These are phyloP conservation scores for Mrakia frigida DNA, from an alignment of 768 basidiomycete genomes.

Conservation along the genomic window DNA sequence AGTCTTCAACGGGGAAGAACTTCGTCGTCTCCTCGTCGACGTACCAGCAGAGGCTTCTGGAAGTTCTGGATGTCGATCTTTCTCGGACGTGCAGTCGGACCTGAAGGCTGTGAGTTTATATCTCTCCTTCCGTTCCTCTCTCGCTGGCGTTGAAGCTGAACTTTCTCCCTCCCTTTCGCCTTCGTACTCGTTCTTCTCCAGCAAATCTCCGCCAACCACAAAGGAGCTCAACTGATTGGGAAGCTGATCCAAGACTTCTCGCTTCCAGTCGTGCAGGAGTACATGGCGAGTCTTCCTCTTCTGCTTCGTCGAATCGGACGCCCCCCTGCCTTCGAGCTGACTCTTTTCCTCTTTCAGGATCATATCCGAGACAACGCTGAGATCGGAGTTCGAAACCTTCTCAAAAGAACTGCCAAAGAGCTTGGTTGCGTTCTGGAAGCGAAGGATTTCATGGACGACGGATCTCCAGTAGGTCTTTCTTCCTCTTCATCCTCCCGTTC, in stretches of 20 bases:
- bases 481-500: neutral
- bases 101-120: constrained; percentile 32
- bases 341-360: neutral
- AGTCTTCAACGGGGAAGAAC: constrained; percentile 36
- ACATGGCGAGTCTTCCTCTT: constrained; percentile 33
- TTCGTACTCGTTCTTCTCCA: neutral
- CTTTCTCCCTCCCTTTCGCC: neutral
- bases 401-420: constrained; percentile 35
- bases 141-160: no score
- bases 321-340: neutral
- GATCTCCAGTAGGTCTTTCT: constrained; percentile 31
- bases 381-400: constrained; percentile 38
- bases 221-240: constrained; percentile 35
- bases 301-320: neutral
- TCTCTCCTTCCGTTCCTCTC: neutral
- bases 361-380: constrained; percentile 37
- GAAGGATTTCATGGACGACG: constrained; percentile 38
- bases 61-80: constrained; percentile 37
- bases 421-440: constrained; percentile 27
- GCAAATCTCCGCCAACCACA: constrained; percentile 35
- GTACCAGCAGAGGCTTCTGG: constrained; percentile 37
- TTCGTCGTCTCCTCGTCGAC: constrained; percentile 34
- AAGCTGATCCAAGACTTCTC: constrained; percentile 39
- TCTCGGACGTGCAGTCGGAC: constrained; percentile 41
- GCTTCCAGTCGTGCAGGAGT: constrained; percentile 37